Conservation (phyloP, 2,329 filamentous ascomycete genomes). For the Penicillium sp. region DNA sequence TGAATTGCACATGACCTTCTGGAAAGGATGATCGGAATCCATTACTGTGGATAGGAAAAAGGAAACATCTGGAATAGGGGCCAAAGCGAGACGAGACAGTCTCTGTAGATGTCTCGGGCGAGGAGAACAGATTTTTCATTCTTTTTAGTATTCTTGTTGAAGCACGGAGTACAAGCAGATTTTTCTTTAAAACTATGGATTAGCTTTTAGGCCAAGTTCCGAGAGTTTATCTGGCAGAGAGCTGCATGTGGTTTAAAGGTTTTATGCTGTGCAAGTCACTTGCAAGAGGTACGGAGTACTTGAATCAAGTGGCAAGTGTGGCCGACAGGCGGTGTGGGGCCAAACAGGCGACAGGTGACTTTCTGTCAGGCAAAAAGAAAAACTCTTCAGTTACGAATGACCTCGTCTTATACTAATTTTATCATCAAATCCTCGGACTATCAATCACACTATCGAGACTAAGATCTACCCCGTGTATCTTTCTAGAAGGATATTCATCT, state of each 20-base stretch:
- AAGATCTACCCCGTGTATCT: not conserved
- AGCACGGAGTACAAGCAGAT: too few relatives aligned
- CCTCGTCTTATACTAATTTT: not conserved
- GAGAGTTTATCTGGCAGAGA: not conserved
- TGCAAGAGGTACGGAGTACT: too few relatives aligned
- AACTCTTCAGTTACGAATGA: constrained; percentile 4
- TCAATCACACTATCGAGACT: not conserved
- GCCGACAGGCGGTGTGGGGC: constrained; percentile 4
- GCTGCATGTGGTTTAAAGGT: not conserved
- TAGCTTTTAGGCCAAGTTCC: not conserved
- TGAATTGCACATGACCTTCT: not conserved
- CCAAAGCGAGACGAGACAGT: not conserved
- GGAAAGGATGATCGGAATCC: not conserved
- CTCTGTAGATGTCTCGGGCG: not conserved
- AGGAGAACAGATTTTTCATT: constrained; percentile 6
- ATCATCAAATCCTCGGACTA: not conserved
- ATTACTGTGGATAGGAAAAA: not conserved
- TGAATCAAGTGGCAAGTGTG: not conserved
- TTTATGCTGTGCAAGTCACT: too few relatives aligned
- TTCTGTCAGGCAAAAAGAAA: not conserved
- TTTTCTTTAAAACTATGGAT: not conserved
- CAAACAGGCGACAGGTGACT: not conserved
- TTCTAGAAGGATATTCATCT: not conserved
- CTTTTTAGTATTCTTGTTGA: not conserved
- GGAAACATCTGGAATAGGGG: not conserved